Evolutionary conservation across 2,329 filamentous ascomycete species (phyloP), one percentile per base, ranked within the genome.

Genomic region (Bipolaris victoriae): DNA sequence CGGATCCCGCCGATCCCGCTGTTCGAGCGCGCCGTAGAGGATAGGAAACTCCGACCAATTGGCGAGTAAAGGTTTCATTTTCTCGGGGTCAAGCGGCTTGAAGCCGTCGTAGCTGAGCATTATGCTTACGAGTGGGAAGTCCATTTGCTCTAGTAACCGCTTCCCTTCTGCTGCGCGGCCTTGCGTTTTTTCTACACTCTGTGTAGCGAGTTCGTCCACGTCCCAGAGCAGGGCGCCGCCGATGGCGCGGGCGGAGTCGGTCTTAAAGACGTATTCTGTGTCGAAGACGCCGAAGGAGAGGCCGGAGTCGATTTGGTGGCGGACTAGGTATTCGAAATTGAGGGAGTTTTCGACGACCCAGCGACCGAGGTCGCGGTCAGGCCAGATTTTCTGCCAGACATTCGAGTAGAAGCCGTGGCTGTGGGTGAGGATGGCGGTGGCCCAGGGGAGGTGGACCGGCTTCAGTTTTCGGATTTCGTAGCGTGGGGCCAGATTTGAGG

Each of bases 271-370:
- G 59, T 77, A 78, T 39, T 77, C 63, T 7, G 68, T 75, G 61
- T 79, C 76, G 64, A 77, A 77, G 33, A 79, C 74, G 50, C 76
- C 76, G 58, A 70, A 77, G 37, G 70, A 74, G 3, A 75, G 51
- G 2, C 71, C 73, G 1, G 70, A 75, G 33, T 67, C 52, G 56
- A 78, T 68, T 52, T 76, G 71, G 55, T 77, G 72, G 6, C 56
- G 50, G 4, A 75, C 55, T 18, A 78, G 68, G 55, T 78, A 76
- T 7, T 56, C 35, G 2, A 43, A 50, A 7, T 49, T 49, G 5
- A 48, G 24, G 5, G 60, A 54, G 1, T 62, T 29, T 1, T 47
- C 39, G 29, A 66, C 58, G 4, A 60, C 26, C 39, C 62, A 63
- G 11, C 50, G 58, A 35, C 65, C 64, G 22, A 70, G 36, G 18